Evolutionary conservation across 2,329 filamentous ascomycete species (phyloP).

Genomic region (Nemania bipapillata): DNA sequence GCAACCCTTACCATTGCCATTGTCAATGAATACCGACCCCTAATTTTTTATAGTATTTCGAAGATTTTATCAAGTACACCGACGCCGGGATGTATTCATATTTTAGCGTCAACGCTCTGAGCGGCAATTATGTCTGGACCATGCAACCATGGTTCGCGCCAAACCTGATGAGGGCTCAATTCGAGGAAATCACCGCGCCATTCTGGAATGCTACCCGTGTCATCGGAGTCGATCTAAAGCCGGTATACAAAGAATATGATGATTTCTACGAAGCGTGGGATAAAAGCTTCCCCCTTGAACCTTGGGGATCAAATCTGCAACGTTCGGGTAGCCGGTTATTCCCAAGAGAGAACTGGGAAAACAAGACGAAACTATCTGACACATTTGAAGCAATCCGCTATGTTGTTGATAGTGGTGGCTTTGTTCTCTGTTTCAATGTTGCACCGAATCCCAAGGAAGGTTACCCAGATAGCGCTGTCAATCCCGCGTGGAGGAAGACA

Average conservation of each 20-base stretch:
- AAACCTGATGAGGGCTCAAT: slow-evolving; percentile 43
- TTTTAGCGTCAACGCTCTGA: slow-evolving; percentile 45
- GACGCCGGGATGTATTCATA: slow-evolving; percentile 53
- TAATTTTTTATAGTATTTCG: slow-evolving; percentile 38
- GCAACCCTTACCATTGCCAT: neutral
- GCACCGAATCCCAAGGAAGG: slow-evolving; percentile 43
- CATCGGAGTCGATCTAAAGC: slow-evolving; percentile 52
- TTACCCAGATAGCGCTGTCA: slow-evolving; percentile 53
- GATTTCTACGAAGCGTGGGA: slow-evolving; percentile 53
- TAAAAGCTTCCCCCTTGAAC: slow-evolving; percentile 44
- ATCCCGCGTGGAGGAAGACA: slow-evolving; percentile 53
- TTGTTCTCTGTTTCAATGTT: slow-evolving; percentile 48
- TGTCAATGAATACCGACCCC: slow-evolving; percentile 9
- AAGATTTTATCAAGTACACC: slow-evolving; percentile 50
- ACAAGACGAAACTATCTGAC: slow-evolving; percentile 50
- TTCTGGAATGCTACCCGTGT: slow-evolving; percentile 47
- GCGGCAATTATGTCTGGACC: slow-evolving; percentile 43
- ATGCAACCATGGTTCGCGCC: slow-evolving; percentile 52
- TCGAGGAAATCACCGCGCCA: slow-evolving; percentile 48
- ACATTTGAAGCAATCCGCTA: slow-evolving; percentile 52
- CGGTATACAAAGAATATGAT: slow-evolving; percentile 55
- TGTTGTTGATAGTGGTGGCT: slow-evolving; percentile 50
- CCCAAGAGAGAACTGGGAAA: slow-evolving; percentile 54
- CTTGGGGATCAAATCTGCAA: slow-evolving; percentile 49
- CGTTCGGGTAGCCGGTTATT: slow-evolving; percentile 56